Base-by-base conservation (phyloP, 164 flowering plant genomes). In the Aristolochia contorta region DNA sequence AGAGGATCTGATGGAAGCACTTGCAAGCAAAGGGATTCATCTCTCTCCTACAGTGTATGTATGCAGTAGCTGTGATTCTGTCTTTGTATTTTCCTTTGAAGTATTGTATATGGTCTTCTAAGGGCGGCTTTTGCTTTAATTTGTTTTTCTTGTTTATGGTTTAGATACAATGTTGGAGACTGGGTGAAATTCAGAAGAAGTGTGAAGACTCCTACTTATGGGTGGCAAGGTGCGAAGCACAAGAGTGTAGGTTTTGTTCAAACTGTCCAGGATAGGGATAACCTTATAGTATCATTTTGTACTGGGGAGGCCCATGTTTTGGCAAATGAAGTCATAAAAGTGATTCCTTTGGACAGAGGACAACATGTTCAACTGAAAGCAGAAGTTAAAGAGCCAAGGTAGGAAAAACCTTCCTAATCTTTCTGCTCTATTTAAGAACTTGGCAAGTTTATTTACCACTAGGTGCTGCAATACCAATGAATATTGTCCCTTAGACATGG, bases 171-270 rank as follows among this genome's bases (percentile, higher is more conserved):
- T 63, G 75, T 87, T 49, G 93, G 97, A 20, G 97, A 94, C 67
- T 94, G 99, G 99, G 93, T 94, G 63, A 94, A 85, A 71, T 94
- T 84, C 72, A 88, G 80, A 73, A 80, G 87, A 80, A 84, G 77
- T 47, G 74, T 91, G 63, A 76, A 67, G 16, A 65, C 78, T 64
- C 99, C 99, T 60, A 70, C 82, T 12, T 77, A 85, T 79, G 99
- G 99, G 32, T 94, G 99, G 99, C 96, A 94, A 87, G 96, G 93
- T 69, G 95, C 96, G 47, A 77, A 69, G 63, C 83, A 80, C 59
- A 88, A 69, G 71, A 91, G 97, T 74, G 97, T 94, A 62, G 99
- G 99, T 48, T 94, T 94, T 79, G 96, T 94, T 56, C 99, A 94
- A 69, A 72, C 66, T 69, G 80, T 85, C 43, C 74, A 64, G 14